phyloP scores from a whole-genome alignment of 208 protist species.

The Trypanosoma scelopori region DNA sequence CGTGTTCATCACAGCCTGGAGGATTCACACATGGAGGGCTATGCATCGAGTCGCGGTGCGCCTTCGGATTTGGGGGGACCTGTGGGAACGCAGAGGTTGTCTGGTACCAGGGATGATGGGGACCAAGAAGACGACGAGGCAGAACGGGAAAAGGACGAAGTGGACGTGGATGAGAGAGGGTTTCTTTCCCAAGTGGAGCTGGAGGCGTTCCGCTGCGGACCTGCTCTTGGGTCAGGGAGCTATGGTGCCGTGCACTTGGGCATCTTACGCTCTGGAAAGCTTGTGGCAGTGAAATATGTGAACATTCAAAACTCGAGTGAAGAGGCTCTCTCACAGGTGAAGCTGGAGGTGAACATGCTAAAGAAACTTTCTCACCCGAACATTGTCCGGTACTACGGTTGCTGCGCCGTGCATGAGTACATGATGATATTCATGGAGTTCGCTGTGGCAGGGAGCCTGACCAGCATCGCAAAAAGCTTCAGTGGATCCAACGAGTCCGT shows the following conservation, averaged over 20 bases:
- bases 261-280: constrained; percentile 24
- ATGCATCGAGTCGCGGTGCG: neutral
- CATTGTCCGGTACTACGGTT: constrained; percentile 84
- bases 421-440: constrained; percentile 93
- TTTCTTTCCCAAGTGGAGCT: constrained; percentile 71
- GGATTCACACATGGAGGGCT: neutral
- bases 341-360: constrained; percentile 75
- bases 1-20: neutral
- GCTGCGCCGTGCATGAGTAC: constrained; percentile 54
- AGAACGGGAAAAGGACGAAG: neutral
- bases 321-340: constrained; percentile 52
- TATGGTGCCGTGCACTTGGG: constrained; percentile 28
- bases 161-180: neutral
- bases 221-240: constrained; percentile 35
- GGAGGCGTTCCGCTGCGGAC: constrained; percentile 77
- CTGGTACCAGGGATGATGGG: neutral
- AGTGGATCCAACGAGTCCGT: constrained; percentile 66
- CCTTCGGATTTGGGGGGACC: neutral
- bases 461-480: constrained; percentile 78
- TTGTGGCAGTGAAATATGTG: constrained; percentile 36
- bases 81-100: neutral
- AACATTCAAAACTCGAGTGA: constrained; percentile 49
- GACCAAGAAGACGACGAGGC: neutral
- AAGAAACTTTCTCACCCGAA: constrained; percentile 79
- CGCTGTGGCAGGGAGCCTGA: constrained; percentile 81